Percentiles rank a stretch among this genome's conserved stretches.
Evolutionary conservation across 192 early-diverging fungal species (phyloP).

Genomic region (Linnemannia schmuckeri): DNA sequence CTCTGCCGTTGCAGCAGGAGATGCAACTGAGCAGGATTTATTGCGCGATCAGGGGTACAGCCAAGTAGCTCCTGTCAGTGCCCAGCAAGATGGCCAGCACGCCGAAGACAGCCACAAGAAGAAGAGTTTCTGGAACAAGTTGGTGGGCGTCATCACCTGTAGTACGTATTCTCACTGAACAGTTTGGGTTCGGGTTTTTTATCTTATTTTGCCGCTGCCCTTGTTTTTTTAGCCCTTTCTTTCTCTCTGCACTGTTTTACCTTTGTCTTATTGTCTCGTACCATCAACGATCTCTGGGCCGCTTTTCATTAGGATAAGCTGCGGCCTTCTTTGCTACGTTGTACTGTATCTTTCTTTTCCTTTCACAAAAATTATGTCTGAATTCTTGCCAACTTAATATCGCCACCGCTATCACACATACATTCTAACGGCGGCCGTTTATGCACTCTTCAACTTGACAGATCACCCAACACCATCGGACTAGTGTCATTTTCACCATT

Average conservation of each 20-base stretch:
- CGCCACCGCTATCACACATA: background rate
- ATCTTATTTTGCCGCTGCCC: background rate
- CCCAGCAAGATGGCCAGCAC: conserved; percentile 25
- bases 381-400: too few species aligned
- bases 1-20: background rate
- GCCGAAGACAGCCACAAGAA: conserved; percentile 48
- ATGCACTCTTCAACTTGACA: background rate
- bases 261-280: background rate
- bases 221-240: too few species aligned
- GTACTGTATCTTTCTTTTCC: too few species aligned
- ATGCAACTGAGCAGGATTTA: conserved; percentile 31
- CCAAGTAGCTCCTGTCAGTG: conserved; percentile 29
- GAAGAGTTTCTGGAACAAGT: conserved; percentile 60
- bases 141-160: conserved; percentile 62
- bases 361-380: too few species aligned
- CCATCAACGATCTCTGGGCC: too few species aligned
- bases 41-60: conserved; percentile 49
- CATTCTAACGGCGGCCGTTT: background rate
- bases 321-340: too few species aligned
- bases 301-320: too few species aligned
- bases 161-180: conserved; percentile 41
- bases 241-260: background rate
- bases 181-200: background rate
- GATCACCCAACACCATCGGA: conserved; percentile 40
- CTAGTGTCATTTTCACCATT: background rate